phyloP scores from a whole-genome alignment of 192 early-diverging fungal genomes.

The Podila minutissima region DNA sequence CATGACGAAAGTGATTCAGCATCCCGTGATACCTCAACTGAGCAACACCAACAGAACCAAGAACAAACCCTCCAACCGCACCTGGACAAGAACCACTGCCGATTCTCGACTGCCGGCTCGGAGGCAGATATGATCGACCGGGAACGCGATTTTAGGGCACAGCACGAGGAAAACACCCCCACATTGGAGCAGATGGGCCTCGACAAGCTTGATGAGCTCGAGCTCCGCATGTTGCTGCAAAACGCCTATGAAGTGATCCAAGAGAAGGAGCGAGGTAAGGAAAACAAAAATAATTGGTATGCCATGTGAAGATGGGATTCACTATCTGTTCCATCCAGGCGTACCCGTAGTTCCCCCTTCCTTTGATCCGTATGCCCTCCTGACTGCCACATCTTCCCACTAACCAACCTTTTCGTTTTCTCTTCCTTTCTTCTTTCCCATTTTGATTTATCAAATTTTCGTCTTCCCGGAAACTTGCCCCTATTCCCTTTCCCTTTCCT shows the following conservation, averaged over 20 bases:
- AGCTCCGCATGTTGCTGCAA: constrained; percentile 31
- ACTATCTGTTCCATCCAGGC: neutral
- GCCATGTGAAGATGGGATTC: neutral
- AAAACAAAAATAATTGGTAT: neutral
- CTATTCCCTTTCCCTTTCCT: neutral
- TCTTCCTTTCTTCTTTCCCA: neutral
- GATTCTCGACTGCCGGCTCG: neutral
- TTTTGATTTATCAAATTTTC: neutral
- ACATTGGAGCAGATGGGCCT: constrained; percentile 25
- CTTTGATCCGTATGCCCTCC: neutral
- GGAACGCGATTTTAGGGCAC: neutral
- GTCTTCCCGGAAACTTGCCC: neutral
- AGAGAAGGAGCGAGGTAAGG: constrained; percentile 43
- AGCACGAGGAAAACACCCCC: constrained; percentile 11
- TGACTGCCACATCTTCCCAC: constrained; percentile 1
- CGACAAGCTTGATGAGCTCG: constrained; percentile 13
- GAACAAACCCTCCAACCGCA: constrained; percentile 8
- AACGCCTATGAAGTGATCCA: constrained; percentile 30
- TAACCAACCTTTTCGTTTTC: constrained; percentile 1
- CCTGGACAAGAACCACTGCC: neutral
- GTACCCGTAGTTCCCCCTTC: neutral
- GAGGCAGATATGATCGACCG: neutral
- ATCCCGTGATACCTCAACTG: neutral
- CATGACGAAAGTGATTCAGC: constrained; percentile 16
- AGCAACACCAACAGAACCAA: constrained; percentile 7